These are phyloP conservation scores for Melastoma malabathricum DNA, from an alignment of 345 rosid species.

Conservation along the genomic window DNA sequence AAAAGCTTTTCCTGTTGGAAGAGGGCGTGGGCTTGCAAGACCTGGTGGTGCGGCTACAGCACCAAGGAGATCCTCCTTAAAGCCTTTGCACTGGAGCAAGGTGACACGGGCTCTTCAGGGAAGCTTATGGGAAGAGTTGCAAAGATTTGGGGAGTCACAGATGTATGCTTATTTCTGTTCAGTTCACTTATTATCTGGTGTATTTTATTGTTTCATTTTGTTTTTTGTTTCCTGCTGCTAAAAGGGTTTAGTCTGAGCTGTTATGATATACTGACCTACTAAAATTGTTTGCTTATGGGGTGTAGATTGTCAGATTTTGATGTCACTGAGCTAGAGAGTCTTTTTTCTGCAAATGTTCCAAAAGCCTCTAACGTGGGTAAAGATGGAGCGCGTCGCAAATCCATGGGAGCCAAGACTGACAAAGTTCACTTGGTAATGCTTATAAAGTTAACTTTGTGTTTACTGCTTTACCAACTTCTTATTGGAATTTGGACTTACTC, in stretches of 20 bases:
- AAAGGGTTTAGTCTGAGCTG: background rate
- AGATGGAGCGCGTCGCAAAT: conserved; percentile 48
- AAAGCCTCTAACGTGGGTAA: conserved; percentile 55
- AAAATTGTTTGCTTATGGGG: conserved; percentile 3
- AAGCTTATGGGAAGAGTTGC: conserved; percentile 98
- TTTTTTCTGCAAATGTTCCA: conserved; percentile 73
- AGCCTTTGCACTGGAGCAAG: conserved; percentile 98
- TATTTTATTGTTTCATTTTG: conserved; percentile 4
- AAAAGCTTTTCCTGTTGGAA: conserved; percentile 31
- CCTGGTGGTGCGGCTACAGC: conserved; percentile 24
- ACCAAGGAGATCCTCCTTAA: conserved; percentile 65
- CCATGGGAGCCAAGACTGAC: conserved; percentile 78
- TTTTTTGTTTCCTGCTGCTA: background rate
- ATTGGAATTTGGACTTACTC: background rate
- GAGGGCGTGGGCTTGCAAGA: conserved; percentile 66
- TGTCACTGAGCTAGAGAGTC: conserved; percentile 82
- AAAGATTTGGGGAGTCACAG: conserved; percentile 79
- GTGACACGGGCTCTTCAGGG: conserved; percentile 95
- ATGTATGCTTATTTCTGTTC: conserved; percentile 22
- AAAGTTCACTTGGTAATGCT: conserved; percentile 78
- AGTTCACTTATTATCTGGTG: conserved; percentile 13
- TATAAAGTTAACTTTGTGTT: conserved; percentile 75
- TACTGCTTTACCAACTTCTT: background rate
- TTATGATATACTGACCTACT: conserved; percentile 3
- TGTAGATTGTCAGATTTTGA: conserved; percentile 79